Base-by-base conservation (phyloP, 1,284 basidiomycete species). In the Ustilago xerochloae region DNA sequence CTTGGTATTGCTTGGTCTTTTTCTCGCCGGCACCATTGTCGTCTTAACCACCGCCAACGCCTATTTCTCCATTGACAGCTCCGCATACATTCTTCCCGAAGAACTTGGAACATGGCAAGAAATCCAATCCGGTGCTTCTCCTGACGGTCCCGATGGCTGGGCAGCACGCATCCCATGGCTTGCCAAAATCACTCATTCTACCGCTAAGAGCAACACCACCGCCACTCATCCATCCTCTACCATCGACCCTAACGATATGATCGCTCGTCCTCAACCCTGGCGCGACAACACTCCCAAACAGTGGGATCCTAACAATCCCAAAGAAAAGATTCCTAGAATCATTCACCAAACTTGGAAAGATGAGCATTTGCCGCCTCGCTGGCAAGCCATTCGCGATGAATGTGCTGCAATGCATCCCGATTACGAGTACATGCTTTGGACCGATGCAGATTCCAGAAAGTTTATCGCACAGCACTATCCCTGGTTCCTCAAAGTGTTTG, bases 341-440 rank as follows among this genome's bases (percentile, higher is more conserved):
- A 90, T 99, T 56, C 96, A 99, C 86, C 96, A 98, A 88, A 99
- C 97, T 20, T 99, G 96, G 96, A 97, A 97, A 87, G 91, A 91
- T 18, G 91, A 96, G 70, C 89, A 88, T 0, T 87, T 99, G 22
- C 97, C 97, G 5, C 86, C 88, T 38, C 89, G 90, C 69, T 99
- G 95, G 95, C 89, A 89, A 75, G 87, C 75, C 18, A 81, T 85
- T 22, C 73, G 85, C 7, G 81, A 85, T 38, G 81, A 76, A 36
- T 87, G 86, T 63, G 77, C 76, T n/a, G 76, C 74, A 39, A 78
- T 86, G 75, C 85, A 86, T 56, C 81, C 93, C 6, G 95, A 97
- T 88, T 98, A 98, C 85, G 90, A 97, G 84, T 97, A 97, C 87
- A 96, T 91, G 88, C 88, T 99, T 3, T 99, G 96, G 96, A 97